Percentiles rank a stretch among this genome's conserved stretches.
phyloP scores from a whole-genome alignment of 345 rosid genomes.

The Leavenworthia alabamica region DNA sequence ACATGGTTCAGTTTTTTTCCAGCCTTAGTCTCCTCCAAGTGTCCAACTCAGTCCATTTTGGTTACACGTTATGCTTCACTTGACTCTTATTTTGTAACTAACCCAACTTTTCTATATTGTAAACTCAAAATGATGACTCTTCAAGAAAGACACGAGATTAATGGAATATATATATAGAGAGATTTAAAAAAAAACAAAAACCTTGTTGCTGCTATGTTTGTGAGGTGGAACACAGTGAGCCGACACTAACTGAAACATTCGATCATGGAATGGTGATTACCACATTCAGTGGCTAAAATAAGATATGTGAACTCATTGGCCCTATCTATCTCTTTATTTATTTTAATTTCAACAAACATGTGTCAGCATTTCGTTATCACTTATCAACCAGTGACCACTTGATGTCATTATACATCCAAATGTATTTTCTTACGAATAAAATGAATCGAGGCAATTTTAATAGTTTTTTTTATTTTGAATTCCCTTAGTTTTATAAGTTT shows the following conservation, averaged over 20 bases:
- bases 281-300: not conserved
- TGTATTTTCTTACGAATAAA: not conserved
- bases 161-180: no score
- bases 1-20: no score
- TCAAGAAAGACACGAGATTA: no score
- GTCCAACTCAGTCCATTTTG: no score
- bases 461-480: not conserved
- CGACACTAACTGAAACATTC: slow-evolving; percentile 8
- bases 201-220: not conserved
- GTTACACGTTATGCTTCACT: no score
- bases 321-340: not conserved
- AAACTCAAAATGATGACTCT: no score
- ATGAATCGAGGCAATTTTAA: not conserved
- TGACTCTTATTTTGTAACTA: no score
- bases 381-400: not conserved
- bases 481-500: not conserved
- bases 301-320: slow-evolving; percentile 5
- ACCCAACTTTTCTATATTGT: no score
- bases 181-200: no score
- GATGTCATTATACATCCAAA: not conserved
- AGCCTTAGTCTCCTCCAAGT: no score
- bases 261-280: not conserved
- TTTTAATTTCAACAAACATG: not conserved
- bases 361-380: not conserved
- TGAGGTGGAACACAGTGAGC: slow-evolving; percentile 14